Evolutionary conservation across 2,329 filamentous ascomycete genomes (phyloP).

Genomic region (Colletotrichum coccodes): DNA sequence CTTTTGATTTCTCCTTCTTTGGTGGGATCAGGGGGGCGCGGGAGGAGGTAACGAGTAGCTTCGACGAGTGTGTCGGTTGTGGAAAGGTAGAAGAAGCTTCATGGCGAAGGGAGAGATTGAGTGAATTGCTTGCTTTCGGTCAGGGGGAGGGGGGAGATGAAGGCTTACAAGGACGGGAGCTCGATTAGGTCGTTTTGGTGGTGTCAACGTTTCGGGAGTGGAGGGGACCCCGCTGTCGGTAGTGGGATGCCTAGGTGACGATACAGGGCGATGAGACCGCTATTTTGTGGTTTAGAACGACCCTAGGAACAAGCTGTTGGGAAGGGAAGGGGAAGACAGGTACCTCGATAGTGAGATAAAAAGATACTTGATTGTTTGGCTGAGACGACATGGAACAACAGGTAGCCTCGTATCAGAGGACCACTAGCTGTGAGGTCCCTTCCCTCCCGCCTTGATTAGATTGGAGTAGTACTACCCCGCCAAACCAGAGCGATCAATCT

Average conservation of each 20-base stretch:
- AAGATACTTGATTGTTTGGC: background rate
- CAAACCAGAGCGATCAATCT: slow-evolving; percentile 28
- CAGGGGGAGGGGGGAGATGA: slow-evolving; percentile 20
- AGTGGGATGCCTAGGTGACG: slow-evolving; percentile 20
- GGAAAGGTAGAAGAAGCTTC: slow-evolving; percentile 6
- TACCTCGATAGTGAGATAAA: slow-evolving; percentile 8
- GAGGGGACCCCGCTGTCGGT: slow-evolving; percentile 31
- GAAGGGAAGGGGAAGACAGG: background rate
- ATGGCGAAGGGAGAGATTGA: slow-evolving; percentile 5
- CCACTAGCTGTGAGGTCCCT: background rate
- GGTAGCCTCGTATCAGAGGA: slow-evolving; percentile 16
- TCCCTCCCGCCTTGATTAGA: background rate
- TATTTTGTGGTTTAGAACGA: slow-evolving; percentile 11
- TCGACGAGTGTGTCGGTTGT: slow-evolving; percentile 8
- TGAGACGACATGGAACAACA: background rate
- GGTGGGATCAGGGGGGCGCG: background rate
- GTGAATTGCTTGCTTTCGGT: slow-evolving; percentile 19
- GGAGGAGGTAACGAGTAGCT: background rate
- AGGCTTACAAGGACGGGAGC: slow-evolving; percentile 33
- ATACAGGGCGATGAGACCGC: slow-evolving; percentile 23
- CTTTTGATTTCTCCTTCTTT: background rate
- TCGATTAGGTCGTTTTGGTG: slow-evolving; percentile 23
- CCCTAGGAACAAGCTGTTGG: slow-evolving; percentile 2
- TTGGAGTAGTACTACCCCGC: slow-evolving; percentile 24
- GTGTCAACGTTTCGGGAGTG: slow-evolving; percentile 30